Base-by-base conservation (phyloP, 2,329 filamentous ascomycete genomes). In the Colletotrichum tanaceti region DNA sequence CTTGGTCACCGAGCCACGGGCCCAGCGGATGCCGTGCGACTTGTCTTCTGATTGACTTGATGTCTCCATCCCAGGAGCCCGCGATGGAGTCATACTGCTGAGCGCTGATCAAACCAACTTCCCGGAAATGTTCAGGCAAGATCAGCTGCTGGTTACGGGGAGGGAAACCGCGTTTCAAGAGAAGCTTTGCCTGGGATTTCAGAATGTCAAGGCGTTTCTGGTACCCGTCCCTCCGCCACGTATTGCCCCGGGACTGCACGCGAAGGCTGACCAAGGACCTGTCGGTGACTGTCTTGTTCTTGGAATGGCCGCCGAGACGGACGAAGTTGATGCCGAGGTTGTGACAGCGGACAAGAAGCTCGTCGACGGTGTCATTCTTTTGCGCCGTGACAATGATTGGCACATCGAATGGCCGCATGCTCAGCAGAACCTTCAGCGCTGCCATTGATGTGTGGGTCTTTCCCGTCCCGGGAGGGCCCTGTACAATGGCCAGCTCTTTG, bases 321-420 rank as follows among this genome's bases (percentile, higher is more conserved):
- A 83, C 80, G 65, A 94, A 89, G 1, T 87, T 84, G 84, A 78
- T 91, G 3, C 76, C 78, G 0, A 73, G 63, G 1, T 81, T 75
- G 1, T 88, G 82, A 18, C 93, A 83, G 63, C 90, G 87, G 1
- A 81, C 80, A 0, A 97, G 82, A 0, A 98, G 82, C 75, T 97
- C 94, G 73, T 98, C 94, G 0, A 97, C 81, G 0, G 94, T 94
- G 77, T 97, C 93, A 68, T 98, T 98, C 0, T 94, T 98, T 73
- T 97, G 93, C 9, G 93, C 93, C 0, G 93, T 87, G 4, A 97
- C 84, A 22, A 97, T 84, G 38, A 98, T 89, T 0, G 92, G 92
- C 10, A 89, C 85, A 65, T 90, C 88, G 1, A 75, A 73, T 2
- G 77, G 75, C 74, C 87, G 84, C 61, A 91, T 92, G 1, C 83